Conservation (phyloP, 2,329 filamentous ascomycete species). For the Penicillium fuscoglaucum region DNA sequence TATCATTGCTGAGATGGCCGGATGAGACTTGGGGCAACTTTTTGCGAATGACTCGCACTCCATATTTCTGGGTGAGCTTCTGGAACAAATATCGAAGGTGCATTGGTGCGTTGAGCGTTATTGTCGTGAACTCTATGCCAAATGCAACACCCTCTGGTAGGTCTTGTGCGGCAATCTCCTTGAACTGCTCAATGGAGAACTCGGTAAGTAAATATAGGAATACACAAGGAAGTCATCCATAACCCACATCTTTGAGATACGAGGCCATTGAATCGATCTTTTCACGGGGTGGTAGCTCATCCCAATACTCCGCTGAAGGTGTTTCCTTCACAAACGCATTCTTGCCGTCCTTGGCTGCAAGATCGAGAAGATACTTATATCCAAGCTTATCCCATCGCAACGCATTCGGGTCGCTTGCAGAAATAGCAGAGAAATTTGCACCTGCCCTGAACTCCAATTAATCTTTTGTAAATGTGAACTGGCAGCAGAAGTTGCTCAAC, state of each 20-base stretch:
- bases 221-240: background rate
- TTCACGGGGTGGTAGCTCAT: conserved; percentile 39
- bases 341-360: conserved; percentile 30
- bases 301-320: conserved; percentile 45
- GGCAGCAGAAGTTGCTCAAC: background rate
- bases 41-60: conserved; percentile 4
- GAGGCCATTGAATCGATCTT: conserved; percentile 46
- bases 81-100: conserved; percentile 38
- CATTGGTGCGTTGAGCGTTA: conserved; percentile 43
- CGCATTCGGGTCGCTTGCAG: conserved; percentile 44
- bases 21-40: background rate
- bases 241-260: conserved; percentile 43
- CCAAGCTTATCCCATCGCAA: conserved; percentile 46
- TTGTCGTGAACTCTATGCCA: conserved; percentile 39
- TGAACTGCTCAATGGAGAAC: conserved; percentile 3
- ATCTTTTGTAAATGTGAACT: conserved; percentile 1
- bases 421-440: conserved; percentile 50
- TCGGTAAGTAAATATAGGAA: background rate
- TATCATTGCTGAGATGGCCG: conserved; percentile 8
- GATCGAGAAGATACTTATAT: conserved; percentile 44
- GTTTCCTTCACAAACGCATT: conserved; percentile 40
- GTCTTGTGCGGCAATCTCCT: conserved; percentile 28
- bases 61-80: conserved; percentile 3
- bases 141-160: conserved; percentile 38
- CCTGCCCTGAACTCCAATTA: conserved; percentile 37